Evolutionary conservation across 2,329 filamentous ascomycete genomes (phyloP), one percentile per base, ranked within the genome.

Genomic region (Xylariomycetidae sp.): DNA sequence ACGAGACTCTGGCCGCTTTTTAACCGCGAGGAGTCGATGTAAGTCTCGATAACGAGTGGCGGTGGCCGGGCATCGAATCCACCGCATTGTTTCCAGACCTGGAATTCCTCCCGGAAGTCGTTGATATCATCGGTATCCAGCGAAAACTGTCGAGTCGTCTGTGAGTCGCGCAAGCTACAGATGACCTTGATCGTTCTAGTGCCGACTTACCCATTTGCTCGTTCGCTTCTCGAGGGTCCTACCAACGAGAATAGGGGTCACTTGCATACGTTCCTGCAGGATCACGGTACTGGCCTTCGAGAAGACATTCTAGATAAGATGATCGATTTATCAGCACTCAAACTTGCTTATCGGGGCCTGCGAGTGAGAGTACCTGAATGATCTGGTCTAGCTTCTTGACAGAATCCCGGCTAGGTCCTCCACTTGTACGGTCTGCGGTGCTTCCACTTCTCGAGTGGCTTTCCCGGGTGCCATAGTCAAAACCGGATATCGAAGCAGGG

Each of bases 41-140:
- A 96, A 15, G 88, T 83, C 61, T 98, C 92, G 53, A 98, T 86
- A 45, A 93, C 76, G 56, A 98, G 68, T 3, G 88, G 82, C 23
- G 85, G 82, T 22, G 92, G 92, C 38, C 75, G 78, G 49, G 83
- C 82, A 31, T 85, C 78, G 43, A 83, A 74, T 39, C 83, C 77
- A 56, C 90, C 84, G 54, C 84, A 85, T 28, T 68, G 74, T 59
- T 82, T 90, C 89, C 89, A 98, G 37, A 77, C 70, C 48, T 74
- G 73, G 42, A 96, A 73, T 44, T 92, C 84, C 45, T 93, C 82
- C 50, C 75, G 72, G 53, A 95, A 88, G 40, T 85, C 79, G 53
- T 95, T 86, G 43, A 90, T 90, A 50, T 98, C 92, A 49, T 94
- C 85, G 27, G 95, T 82, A 47, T 95, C 84, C 48, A 95, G 79